Evolutionary conservation across 2,329 filamentous ascomycete genomes (phyloP).

Genomic region (Botrytis byssoidea): DNA sequence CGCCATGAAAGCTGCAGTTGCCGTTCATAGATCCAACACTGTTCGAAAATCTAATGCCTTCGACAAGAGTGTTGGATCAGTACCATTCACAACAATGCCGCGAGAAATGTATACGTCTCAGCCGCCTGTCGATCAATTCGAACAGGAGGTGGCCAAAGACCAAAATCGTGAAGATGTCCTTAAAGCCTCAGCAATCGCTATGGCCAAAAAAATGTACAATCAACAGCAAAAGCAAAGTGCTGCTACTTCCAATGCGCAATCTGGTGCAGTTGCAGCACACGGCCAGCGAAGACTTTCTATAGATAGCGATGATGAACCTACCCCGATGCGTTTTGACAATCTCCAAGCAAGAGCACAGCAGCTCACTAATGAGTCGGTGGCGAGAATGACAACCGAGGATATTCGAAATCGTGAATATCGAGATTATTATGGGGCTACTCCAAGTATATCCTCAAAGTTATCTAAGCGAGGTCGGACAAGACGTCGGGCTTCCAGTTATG

Average conservation of each 20-base stretch:
- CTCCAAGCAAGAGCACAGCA: constrained; percentile 86
- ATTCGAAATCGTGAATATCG: constrained; percentile 62
- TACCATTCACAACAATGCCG: constrained; percentile 65
- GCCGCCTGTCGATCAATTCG: constrained; percentile 59
- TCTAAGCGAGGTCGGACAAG: constrained; percentile 57
- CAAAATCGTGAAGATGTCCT: constrained; percentile 68
- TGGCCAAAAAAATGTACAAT: constrained; percentile 85
- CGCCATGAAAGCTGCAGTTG: constrained; percentile 70
- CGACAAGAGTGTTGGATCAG: constrained; percentile 57
- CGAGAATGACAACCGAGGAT: constrained; percentile 74
- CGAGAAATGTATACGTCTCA: constrained; percentile 75
- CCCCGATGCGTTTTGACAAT: constrained; percentile 56
- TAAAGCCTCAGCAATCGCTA: constrained; percentile 79
- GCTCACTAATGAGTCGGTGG: constrained; percentile 77
- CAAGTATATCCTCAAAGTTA: constrained; percentile 50
- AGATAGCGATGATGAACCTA: constrained; percentile 41
- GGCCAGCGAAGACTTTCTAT: constrained; percentile 39
- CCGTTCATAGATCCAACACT: constrained; percentile 45
- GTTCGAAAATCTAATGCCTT: constrained; percentile 20
- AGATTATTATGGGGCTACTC: constrained; percentile 66
- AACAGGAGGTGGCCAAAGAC: constrained; percentile 63
- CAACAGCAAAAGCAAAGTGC: constrained; percentile 58
- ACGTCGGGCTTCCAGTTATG: constrained; percentile 66
- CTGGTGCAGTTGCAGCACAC: constrained; percentile 37
- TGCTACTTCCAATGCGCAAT: constrained; percentile 34